Base-by-base conservation (phyloP, 148 eudicot species). In the Silene uniflora region DNA sequence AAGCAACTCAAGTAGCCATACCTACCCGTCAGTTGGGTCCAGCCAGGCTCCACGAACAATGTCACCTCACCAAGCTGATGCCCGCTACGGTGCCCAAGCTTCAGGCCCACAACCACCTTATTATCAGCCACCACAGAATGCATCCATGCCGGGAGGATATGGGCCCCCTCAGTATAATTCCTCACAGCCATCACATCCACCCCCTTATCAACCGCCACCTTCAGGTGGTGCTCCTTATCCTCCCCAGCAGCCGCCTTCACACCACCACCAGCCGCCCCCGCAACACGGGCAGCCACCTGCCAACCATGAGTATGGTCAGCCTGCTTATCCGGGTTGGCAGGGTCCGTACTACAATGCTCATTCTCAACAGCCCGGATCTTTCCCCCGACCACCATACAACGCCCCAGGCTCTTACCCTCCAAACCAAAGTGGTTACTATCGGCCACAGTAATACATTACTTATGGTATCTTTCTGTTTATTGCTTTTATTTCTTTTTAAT, bases 301-400 rank as follows among this genome's bases (percentile, higher is more conserved):
- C 7, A 60, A 74, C 81, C 90, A 90, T 23, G 93, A 92, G 60
- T 92, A 92, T 47, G 97, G 98, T 18, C 98, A 95, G 70, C 96
- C 97, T 25, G 96, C 92, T 25, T 92, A 95, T 76, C 97, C 94
- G 0, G 97, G 97, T 29, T 95, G 99, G 99, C 90, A 86, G 25
- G 97, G 94, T 42, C 88, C 91, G 46, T 95, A 91, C 82, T 91
- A 91, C 72, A 91, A 91, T 68, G 80, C 86, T 21, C 88, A 84
- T 6, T 75, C 87, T 46, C 97, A 89, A 82, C 97, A 92, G 81
- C 87, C 91, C 2, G 87, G 90, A 58, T 75, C 88, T 25, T 76
- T 82, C 80, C 97, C 98, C 23, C 87, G 89, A 46, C 98, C 98
- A 44, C 99, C 99, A 44, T 95, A 95, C 82, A 86, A 87, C 3